Base-by-base conservation (phyloP, 1,284 basidiomycete genomes). In the Heterobasidion annosum region DNA sequence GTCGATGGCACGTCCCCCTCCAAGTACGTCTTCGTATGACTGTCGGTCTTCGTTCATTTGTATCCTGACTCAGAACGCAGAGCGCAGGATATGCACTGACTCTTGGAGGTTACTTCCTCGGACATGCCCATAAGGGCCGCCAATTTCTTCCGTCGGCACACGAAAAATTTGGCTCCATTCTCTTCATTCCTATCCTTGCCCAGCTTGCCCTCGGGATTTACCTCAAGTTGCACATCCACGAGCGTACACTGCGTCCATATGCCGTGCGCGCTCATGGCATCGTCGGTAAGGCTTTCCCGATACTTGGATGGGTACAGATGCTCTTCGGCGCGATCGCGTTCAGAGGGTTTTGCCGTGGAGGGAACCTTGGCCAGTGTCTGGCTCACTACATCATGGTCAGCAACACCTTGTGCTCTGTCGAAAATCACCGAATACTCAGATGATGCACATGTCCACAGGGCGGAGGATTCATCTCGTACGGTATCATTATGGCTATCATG, bases 191-290 rank as follows among this genome's bases (percentile, higher is more conserved):
- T 2, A 81, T 93, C 46, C 62, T 77, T 15, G 64, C 74, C 1
- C 95, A 98, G 70, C 74, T 88, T 8, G 64, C 67, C 15, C 73
- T 92, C 51, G 95, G 95, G 6, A 77, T 94, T 56, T 98, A 97
- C 69, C 84, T 98, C 59, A 98, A 96, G 70, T 73, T 96, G 3
- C 96, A 98, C 68, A 84, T 98, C 18, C 79, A 94, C 58, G 91
- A 98, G 69, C 74, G 77, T 58, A 79, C 79, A 1, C 64, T 94
- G 9, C 78, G 94, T 25, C 88, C 89, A 0, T 88, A 79, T 62
- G 80, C 87, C 7, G 88, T 93, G 12, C 70, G 74, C 9, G 68
- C 77, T 1, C 96, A 98, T 63, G 88, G 92, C 0, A 62, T 92
- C 15, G 69, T 98, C 3, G 96, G 96, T 16, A 94, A 91, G 66